A percentile compares a stretch with the other conserved stretches of the same genome.
Conservation (phyloP, 352 stramenopile genomes). For the Pythium monospermum region DNA sequence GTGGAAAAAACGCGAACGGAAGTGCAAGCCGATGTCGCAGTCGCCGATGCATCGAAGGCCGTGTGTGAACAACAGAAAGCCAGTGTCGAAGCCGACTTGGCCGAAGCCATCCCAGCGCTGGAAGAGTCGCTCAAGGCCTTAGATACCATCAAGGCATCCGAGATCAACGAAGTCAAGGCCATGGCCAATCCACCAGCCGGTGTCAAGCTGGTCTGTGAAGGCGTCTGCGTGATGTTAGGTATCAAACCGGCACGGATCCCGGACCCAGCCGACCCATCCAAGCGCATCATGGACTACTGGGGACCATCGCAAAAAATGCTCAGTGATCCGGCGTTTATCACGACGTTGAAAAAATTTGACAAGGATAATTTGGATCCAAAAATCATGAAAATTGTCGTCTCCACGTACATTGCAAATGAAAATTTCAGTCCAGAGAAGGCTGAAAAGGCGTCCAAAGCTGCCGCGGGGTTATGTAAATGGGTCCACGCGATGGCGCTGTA, state of each 20-base stretch:
- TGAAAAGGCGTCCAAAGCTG: conserved; percentile 91
- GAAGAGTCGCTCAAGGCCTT: conserved; percentile 92
- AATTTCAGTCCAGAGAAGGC: conserved; percentile 91
- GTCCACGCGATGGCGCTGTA: conserved; percentile 92
- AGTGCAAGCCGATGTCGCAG: conserved; percentile 77
- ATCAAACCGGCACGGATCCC: conserved; percentile 91
- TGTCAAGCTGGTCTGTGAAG: conserved; percentile 92
- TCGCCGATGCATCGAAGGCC: conserved; percentile 78
- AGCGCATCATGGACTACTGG: conserved; percentile 95
- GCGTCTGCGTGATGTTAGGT: conserved; percentile 93
- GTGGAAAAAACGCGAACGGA: conserved; percentile 77
- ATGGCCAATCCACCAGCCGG: conserved; percentile 91
- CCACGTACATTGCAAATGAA: conserved; percentile 90
- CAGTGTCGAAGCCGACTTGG: conserved; percentile 87
- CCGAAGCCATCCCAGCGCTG: conserved; percentile 89
- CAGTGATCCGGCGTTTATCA: conserved; percentile 90
- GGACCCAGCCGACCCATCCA: conserved; percentile 87
- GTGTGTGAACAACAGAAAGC: conserved; percentile 89
- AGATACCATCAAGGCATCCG: conserved; percentile 89
- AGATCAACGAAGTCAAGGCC: conserved; percentile 93
- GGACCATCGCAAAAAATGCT: conserved; percentile 92
- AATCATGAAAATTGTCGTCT: conserved; percentile 84
- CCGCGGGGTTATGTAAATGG: conserved; percentile 92
- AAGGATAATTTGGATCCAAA: conserved; percentile 87
- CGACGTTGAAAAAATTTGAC: conserved; percentile 88